phyloP scores from a whole-genome alignment of 495 filamentous ascomycete species.

The Aspergillus biplanus region DNA sequence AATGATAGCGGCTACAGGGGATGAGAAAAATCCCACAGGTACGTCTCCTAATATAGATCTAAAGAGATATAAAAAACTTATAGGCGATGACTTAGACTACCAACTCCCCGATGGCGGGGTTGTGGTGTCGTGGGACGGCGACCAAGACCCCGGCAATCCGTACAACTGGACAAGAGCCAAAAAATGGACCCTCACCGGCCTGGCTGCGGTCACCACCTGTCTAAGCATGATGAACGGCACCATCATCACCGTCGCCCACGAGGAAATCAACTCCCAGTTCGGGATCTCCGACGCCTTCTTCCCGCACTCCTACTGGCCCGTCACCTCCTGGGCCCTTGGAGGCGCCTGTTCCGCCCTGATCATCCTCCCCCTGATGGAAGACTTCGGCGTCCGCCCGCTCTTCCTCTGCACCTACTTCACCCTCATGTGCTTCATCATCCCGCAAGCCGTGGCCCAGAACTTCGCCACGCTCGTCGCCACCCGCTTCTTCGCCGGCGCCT shows the following conservation, averaged over 20 bases:
- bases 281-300: slow-evolving; percentile 49
- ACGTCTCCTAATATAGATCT: not conserved
- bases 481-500: slow-evolving; percentile 31
- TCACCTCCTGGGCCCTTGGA: slow-evolving; percentile 54
- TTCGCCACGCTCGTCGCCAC: slow-evolving; percentile 27
- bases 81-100: not conserved
- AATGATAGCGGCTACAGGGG: too few relatives aligned
- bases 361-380: slow-evolving; percentile 56
- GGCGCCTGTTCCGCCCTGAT: slow-evolving; percentile 50
- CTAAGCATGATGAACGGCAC: slow-evolving; percentile 49
- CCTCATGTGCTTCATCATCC: slow-evolving; percentile 28
- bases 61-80: not conserved
- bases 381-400: slow-evolving; percentile 50
- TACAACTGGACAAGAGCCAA: slow-evolving; percentile 61
- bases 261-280: slow-evolving; percentile 43
- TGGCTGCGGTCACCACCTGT: slow-evolving; percentile 35
- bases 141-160: slow-evolving; percentile 56
- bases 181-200: slow-evolving; percentile 38
- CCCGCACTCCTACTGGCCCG: slow-evolving; percentile 56
- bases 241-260: slow-evolving; percentile 46
- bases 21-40: not conserved
- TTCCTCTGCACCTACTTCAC: slow-evolving; percentile 35
- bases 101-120: not conserved
- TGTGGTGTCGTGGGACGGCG: slow-evolving; percentile 5
- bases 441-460: slow-evolving; percentile 28